Conservation (phyloP, 2,329 filamentous ascomycete genomes). For the Didymella arachidicola region DNA sequence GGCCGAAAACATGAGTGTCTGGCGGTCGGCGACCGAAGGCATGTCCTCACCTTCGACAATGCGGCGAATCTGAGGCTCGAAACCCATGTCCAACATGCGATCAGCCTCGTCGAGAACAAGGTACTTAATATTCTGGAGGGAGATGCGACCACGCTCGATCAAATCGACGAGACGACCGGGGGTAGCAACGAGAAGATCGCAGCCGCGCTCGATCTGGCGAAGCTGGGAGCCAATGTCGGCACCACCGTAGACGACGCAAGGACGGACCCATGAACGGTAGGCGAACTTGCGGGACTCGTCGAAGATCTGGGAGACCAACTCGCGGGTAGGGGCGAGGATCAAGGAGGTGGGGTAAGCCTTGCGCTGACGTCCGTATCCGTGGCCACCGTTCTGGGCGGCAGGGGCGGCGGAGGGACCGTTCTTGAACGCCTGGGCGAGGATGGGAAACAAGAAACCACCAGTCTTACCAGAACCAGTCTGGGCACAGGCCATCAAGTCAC, state of each 20-base stretch:
- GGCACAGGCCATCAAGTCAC: constrained; percentile 99
- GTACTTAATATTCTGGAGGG: constrained; percentile 98
- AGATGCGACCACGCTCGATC: constrained; percentile 98
- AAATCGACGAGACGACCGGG: constrained; percentile 97
- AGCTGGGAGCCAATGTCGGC: constrained; percentile 98
- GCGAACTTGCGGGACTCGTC: constrained; percentile 98
- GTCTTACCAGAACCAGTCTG: constrained; percentile 99
- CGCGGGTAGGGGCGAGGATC: constrained; percentile 95
- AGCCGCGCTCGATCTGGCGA: constrained; percentile 96
- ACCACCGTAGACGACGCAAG: constrained; percentile 98
- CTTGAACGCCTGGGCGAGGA: constrained; percentile 95
- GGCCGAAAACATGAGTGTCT: constrained; percentile 99
- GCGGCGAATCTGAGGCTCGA: constrained; percentile 98
- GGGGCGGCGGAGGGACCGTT: constrained; percentile 80
- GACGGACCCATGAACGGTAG: constrained; percentile 98
- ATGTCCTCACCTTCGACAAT: constrained; percentile 99
- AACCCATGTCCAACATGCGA: constrained; percentile 99
- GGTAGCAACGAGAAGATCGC: constrained; percentile 95
- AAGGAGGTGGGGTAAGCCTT: constrained; percentile 97
- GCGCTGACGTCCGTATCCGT: constrained; percentile 85
- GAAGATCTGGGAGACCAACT: constrained; percentile 98
- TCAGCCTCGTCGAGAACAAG: constrained; percentile 98
- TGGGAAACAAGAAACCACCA: constrained; percentile 98
- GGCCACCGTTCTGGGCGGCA: constrained; percentile 66
- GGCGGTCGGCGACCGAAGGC: constrained; percentile 81